Base-by-base conservation (phyloP, 345 rosid genomes). In the Salix purpurea region DNA sequence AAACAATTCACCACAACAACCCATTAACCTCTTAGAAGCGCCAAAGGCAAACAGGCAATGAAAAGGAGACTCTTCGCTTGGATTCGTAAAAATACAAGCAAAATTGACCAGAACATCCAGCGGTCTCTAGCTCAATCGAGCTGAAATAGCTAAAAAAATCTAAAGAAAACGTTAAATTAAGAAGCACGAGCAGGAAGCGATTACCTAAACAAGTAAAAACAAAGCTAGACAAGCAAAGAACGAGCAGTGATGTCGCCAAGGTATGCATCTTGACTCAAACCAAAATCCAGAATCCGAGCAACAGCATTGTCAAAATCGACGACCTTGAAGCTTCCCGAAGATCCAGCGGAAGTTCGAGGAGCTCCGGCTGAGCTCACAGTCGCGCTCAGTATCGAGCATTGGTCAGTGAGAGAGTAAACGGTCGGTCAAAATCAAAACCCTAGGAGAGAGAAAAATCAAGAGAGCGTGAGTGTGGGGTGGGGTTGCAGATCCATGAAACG, bases 401-500 rank as follows among this genome's bases (percentile, higher is more conserved):
- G n/a, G 11, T 70, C 46, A 68, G 18, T 19, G 50, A 70, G 58
- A 2, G 19, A 46, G 42, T 24, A 14, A 36, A 60, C 61, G 26
- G 23, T 36, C 39, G 7, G 28, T 67, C 70, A 58, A 23, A 69
- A 67, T 13, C 10, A 58, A 85, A 92, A 88, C 88, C 97, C 93
- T 88, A 87, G 76, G 80, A 86, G 77, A 81, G 78, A 81, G 76
- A 81, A 37, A 72, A 19, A 4, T 32, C 1, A 28, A 77, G 34
- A 74, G 79, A 86, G 81, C 83, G 88, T 39, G 64, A 71, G 69
- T 70, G 66, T 28, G 40, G 69, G 2, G 60, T 65, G 54, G 75
- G 70, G 74, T 7, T 16, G 80, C 83, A 90, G 97, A 92, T 92
- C 93, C 91, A 86, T 76, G 79, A 86, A 89, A 88, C 77, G 90